phyloP scores from a whole-genome alignment of 2,329 filamentous ascomycete species.

The Colletotrichum graminicola region DNA sequence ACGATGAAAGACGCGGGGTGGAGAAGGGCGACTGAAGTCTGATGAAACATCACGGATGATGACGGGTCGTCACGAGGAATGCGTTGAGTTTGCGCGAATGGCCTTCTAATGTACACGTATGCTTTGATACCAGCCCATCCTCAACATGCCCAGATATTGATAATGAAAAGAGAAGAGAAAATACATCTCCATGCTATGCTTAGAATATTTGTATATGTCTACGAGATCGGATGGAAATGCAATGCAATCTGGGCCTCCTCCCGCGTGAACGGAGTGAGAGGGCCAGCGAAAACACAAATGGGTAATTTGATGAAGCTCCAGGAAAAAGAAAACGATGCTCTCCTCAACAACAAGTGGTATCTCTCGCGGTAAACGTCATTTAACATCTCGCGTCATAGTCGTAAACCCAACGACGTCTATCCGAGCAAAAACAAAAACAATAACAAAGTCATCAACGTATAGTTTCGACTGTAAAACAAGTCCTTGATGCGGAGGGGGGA shows the following conservation, averaged over 20 bases:
- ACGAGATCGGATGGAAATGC: constrained; percentile 8
- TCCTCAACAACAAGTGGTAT: constrained; percentile 41
- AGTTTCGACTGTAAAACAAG: neutral
- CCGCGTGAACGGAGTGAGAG: constrained; percentile 3
- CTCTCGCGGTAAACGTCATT: constrained; percentile 37
- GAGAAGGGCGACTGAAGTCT: neutral
- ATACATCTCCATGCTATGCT: constrained; percentile 12
- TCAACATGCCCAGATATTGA: constrained; percentile 10
- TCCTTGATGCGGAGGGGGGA: constrained; percentile 13
- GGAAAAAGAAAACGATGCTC: neutral
- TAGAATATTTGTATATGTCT: neutral
- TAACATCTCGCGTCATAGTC: constrained; percentile 5
- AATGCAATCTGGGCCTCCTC: neutral
- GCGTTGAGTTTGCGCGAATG: constrained; percentile 19
- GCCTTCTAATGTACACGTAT: constrained; percentile 41
- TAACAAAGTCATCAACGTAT: neutral
- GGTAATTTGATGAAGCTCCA: neutral
- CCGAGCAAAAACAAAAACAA: neutral
- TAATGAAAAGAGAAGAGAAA: constrained; percentile 1
- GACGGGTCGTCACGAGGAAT: constrained; percentile 25
- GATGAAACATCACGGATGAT: constrained; percentile 4
- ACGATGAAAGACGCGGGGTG: neutral
- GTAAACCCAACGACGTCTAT: constrained; percentile 3
- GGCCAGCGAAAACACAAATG: neutral
- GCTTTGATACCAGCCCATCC: constrained; percentile 40